Conservation (phyloP, 768 basidiomycete genomes). For the Pleurotus pulmonarius region DNA sequence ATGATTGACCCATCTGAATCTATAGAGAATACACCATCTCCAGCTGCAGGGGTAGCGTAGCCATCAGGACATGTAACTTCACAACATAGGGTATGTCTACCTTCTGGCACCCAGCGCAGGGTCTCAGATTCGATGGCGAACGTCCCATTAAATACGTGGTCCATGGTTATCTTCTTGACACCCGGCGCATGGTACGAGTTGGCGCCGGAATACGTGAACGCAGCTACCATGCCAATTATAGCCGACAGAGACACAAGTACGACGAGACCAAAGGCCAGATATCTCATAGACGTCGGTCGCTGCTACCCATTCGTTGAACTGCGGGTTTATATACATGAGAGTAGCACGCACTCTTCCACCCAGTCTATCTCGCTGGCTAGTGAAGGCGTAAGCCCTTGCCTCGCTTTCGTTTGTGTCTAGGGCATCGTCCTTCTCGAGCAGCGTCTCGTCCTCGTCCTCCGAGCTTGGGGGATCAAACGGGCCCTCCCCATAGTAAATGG, state of each 20-base stretch:
- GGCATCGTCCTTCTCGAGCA: constrained; percentile 42
- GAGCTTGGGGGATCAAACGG: constrained; percentile 77
- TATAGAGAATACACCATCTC: constrained; percentile 88
- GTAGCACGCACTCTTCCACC: constrained; percentile 12
- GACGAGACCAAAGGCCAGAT: constrained; percentile 58
- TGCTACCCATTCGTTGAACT: constrained; percentile 14
- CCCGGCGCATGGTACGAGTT: constrained; percentile 46
- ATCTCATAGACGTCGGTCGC: constrained; percentile 53
- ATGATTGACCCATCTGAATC: constrained; percentile 60
- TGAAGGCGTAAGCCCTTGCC: constrained; percentile 13
- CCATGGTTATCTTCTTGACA: constrained; percentile 70
- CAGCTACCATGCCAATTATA: constrained; percentile 76
- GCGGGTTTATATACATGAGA: not conserved
- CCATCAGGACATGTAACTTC: not conserved
- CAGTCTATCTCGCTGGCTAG: constrained; percentile 4
- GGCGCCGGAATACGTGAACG: constrained; percentile 62
- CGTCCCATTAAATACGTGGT: constrained; percentile 92
- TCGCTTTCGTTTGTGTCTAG: constrained; percentile 13
- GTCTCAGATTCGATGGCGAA: constrained; percentile 46
- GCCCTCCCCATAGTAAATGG: constrained; percentile 70
- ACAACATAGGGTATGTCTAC: constrained; percentile 34
- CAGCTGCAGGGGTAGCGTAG: constrained; percentile 50
- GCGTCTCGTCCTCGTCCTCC: constrained; percentile 62
- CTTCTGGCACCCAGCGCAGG: constrained; percentile 90
- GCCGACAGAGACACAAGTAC: constrained; percentile 58